These are phyloP conservation scores for Diaporthe sp. DNA, from an alignment of 2,329 filamentous ascomycete genomes.

Conservation along the genomic window DNA sequence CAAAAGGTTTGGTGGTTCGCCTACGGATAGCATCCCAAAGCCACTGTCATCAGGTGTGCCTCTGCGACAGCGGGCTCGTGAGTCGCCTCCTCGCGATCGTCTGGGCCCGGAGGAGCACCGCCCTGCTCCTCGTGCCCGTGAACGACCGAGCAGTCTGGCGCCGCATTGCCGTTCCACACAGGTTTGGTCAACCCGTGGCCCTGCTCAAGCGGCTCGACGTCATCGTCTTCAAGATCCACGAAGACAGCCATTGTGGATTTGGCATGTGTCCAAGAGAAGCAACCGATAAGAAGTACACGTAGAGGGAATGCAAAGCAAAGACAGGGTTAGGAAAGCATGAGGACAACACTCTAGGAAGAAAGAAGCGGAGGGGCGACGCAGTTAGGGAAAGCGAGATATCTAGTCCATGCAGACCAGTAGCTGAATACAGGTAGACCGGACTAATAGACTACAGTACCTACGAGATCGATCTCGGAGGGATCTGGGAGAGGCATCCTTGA, in stretches of 20 bases:
- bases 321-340: not conserved
- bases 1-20: conserved; percentile 50
- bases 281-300: not conserved
- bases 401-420: conserved; percentile 13
- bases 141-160: conserved; percentile 27
- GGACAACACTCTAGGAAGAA: not conserved
- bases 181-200: conserved; percentile 38
- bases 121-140: not conserved
- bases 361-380: not conserved
- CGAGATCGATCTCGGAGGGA: conserved; percentile 16
- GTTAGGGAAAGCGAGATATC: not conserved
- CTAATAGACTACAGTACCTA: not conserved
- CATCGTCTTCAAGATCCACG: conserved; percentile 46
- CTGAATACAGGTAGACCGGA: conserved; percentile 1
- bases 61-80: conserved; percentile 42
- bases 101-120: conserved; percentile 14
- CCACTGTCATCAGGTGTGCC: conserved; percentile 68
- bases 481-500: conserved; percentile 17
- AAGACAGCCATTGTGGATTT: conserved; percentile 45
- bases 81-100: conserved; percentile 38
- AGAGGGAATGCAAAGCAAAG: not conserved
- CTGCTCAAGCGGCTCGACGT: conserved; percentile 41
- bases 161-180: conserved; percentile 40
- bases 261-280: not conserved
- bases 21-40: conserved; percentile 77